Evolutionary conservation across 192 early-diverging fungal species (phyloP).

Genomic region (Bifiguratus adelaidae): DNA sequence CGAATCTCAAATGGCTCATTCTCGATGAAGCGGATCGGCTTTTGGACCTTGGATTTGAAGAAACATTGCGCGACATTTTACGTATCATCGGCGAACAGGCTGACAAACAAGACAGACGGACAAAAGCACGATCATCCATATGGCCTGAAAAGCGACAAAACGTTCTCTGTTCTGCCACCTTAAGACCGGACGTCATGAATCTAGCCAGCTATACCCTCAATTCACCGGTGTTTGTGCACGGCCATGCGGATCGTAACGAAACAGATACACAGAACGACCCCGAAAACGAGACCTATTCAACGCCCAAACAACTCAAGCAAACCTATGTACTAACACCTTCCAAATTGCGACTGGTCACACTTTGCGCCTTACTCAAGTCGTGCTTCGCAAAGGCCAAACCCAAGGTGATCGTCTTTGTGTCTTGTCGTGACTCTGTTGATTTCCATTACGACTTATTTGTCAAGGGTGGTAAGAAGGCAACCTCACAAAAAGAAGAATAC

Average conservation of each 20-base stretch:
- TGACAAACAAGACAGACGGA: no score
- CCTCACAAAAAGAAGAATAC: slow-evolving; percentile 24
- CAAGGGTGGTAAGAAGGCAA: slow-evolving; percentile 47
- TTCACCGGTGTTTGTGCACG: slow-evolving; percentile 65
- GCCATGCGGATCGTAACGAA: slow-evolving; percentile 16
- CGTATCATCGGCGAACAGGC: slow-evolving; percentile 49
- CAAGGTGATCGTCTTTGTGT: slow-evolving; percentile 92
- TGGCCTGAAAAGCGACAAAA: slow-evolving; percentile 63
- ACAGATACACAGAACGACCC: slow-evolving; percentile 18
- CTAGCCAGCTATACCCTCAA: slow-evolving; percentile 70
- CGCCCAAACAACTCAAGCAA: slow-evolving; percentile 86
- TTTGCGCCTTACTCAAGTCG: slow-evolving; percentile 62
- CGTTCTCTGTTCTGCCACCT: slow-evolving; percentile 86
- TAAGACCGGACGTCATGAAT: slow-evolving; percentile 71
- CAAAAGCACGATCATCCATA: slow-evolving; percentile 6
- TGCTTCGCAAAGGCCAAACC: slow-evolving; percentile 13
- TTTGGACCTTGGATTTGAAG: slow-evolving; percentile 88
- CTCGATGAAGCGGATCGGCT: slow-evolving; percentile 97
- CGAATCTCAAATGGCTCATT: slow-evolving; percentile 89
- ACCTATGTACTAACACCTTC: slow-evolving; percentile 77
- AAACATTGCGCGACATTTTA: slow-evolving; percentile 61
- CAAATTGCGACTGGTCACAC: slow-evolving; percentile 83
- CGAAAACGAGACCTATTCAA: slow-evolving; percentile 36
- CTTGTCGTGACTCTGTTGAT: slow-evolving; percentile 90
- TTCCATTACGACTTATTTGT: slow-evolving; percentile 83